A percentile compares a stretch with the other conserved stretches of the same genome.
Conservation (phyloP, 768 basidiomycete genomes). For the Mycena belliarum region DNA sequence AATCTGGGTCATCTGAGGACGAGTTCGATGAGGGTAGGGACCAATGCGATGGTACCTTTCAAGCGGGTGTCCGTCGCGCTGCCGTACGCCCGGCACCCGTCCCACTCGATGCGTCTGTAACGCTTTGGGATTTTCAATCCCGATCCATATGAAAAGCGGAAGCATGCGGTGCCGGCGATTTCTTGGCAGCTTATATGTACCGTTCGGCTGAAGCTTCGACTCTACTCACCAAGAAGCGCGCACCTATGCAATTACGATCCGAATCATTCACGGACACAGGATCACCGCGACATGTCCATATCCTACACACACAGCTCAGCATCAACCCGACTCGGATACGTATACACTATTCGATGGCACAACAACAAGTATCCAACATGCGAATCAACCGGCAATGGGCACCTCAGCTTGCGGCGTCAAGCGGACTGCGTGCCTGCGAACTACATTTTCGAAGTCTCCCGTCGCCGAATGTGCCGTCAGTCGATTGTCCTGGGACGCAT, state of each 20-base stretch:
- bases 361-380: background rate
- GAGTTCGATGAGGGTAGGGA: constrained; percentile 25
- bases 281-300: too few species aligned
- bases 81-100: constrained; percentile 8
- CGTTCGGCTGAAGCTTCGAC: too few species aligned
- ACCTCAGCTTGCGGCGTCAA: constrained; percentile 47
- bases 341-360: too few species aligned
- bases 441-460: constrained; percentile 33
- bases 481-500: constrained; percentile 35
- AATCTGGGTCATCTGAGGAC: constrained; percentile 26
- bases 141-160: too few species aligned
- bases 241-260: too few species aligned
- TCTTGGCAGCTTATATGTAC: too few species aligned
- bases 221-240: too few species aligned
- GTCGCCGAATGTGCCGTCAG: constrained; percentile 41
- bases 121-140: constrained; percentile 25
- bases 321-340: too few species aligned
- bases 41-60: background rate
- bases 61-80: background rate
- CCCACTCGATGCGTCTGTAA: constrained; percentile 23
- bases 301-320: too few species aligned
- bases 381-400: constrained; percentile 38
- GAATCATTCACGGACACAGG: too few species aligned
- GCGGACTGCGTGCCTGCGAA: constrained; percentile 41
- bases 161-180: too few species aligned